phyloP scores from a whole-genome alignment of 2,329 filamentous ascomycete species.

The Neofusicoccum kwambonambiense region DNA sequence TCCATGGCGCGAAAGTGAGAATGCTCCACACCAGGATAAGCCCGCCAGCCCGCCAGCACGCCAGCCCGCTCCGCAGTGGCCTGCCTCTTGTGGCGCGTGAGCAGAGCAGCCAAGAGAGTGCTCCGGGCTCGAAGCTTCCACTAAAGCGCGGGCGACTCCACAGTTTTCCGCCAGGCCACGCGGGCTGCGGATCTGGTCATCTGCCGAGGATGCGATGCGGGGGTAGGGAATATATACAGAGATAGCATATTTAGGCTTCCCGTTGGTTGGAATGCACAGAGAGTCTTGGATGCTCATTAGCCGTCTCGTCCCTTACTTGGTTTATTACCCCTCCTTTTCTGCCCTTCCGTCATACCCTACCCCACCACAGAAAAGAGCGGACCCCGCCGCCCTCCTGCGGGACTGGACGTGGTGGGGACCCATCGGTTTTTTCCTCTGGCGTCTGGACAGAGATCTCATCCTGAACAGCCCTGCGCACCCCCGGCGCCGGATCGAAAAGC shows the following conservation, averaged over 20 bases:
- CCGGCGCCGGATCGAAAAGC: no score
- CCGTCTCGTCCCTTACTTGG: not conserved
- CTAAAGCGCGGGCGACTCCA: not conserved
- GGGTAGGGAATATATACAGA: not conserved
- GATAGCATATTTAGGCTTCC: slow-evolving; percentile 5
- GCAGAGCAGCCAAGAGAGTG: not conserved
- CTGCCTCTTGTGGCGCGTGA: not conserved
- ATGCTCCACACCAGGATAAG: not conserved
- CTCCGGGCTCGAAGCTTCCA: not conserved
- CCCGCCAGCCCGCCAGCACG: not conserved
- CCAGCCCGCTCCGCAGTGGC: not conserved
- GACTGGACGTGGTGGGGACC: not conserved
- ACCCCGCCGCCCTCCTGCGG: not conserved
- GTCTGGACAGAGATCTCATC: not conserved
- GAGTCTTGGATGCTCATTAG: not conserved
- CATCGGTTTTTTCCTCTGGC: not conserved
- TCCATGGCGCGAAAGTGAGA: not conserved
- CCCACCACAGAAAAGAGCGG: not conserved
- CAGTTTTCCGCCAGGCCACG: not conserved
- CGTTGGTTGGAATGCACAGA: not conserved
- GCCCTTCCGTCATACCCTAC: slow-evolving; percentile 10
- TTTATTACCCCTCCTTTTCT: not conserved
- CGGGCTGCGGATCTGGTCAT: not conserved
- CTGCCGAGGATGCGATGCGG: not conserved
- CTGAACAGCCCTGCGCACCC: not conserved